Conservation (phyloP, 192 early-diverging fungal genomes). For the Umbelopsis isabellina region DNA sequence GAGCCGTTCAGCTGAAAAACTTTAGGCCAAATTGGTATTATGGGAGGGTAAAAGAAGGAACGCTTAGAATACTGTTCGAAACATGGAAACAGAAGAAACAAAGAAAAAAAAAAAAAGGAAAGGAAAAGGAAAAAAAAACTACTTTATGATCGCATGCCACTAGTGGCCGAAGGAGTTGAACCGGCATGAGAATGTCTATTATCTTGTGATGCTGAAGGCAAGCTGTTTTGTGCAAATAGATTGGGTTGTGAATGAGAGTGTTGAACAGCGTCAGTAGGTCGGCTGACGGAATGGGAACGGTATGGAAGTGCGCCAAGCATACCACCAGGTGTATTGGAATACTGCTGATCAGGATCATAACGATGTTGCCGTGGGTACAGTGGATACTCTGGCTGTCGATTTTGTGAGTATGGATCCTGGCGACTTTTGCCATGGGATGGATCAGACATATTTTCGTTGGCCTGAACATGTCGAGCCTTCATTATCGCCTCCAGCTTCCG, state of each 20-base stretch:
- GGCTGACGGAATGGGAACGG: not conserved
- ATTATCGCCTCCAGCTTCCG: conserved; percentile 26
- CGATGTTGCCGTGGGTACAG: conserved; percentile 12
- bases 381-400: conserved; percentile 15
- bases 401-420: conserved; percentile 15
- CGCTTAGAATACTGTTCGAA: not conserved
- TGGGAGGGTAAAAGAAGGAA: conserved; percentile 1
- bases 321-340: not conserved
- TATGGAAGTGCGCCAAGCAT: conserved; percentile 1
- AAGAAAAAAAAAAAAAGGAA: conserved; percentile 6
- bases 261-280: not conserved
- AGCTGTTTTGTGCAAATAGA: not conserved
- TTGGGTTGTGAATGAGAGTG: not conserved
- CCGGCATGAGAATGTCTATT: not conserved
- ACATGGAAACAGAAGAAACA: conserved; percentile 12
- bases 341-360: conserved; percentile 4
- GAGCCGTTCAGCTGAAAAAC: no score
- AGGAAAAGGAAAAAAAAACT: no score
- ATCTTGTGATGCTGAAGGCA: not conserved
- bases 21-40: not conserved
- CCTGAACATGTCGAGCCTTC: conserved; percentile 16
- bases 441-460: conserved; percentile 4
- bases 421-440: not conserved
- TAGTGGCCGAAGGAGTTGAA: not conserved
- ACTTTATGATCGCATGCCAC: not conserved